Percentiles rank a stretch among this genome's conserved stretches.
phyloP scores from a whole-genome alignment of 306 rosid genomes.

The Sophora flavescens region DNA sequence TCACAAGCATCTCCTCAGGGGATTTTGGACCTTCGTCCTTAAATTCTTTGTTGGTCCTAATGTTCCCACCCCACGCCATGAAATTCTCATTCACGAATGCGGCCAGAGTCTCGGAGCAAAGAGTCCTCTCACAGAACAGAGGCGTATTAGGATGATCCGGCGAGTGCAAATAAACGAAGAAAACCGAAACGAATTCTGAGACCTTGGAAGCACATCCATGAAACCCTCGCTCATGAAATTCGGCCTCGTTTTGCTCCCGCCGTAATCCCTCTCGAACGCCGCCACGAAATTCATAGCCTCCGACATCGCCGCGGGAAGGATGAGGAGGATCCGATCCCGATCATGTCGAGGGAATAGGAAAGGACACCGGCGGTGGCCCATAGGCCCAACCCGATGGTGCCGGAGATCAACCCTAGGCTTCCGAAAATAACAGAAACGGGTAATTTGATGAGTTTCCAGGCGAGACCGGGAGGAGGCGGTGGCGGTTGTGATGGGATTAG shows the following conservation, averaged over 20 bases:
- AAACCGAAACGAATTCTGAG: too few relatives aligned
- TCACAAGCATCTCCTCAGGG: slow-evolving; percentile 82
- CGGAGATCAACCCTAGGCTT: slow-evolving; percentile 77
- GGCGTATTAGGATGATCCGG: too few relatives aligned
- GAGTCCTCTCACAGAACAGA: too few relatives aligned
- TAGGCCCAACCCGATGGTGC: slow-evolving; percentile 83
- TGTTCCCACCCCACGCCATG: slow-evolving; percentile 95
- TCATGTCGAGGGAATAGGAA: slow-evolving; percentile 82
- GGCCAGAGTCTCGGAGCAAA: slow-evolving; percentile 65
- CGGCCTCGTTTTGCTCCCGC: slow-evolving; percentile 50
- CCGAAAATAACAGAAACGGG: slow-evolving; percentile 90
- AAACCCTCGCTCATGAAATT: too few relatives aligned
- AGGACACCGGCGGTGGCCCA: slow-evolving; percentile 98
- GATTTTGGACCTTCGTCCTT: slow-evolving; percentile 94
- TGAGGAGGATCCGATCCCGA: slow-evolving; percentile 65
- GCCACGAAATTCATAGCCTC: slow-evolving; percentile 80
- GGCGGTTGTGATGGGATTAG: slow-evolving; percentile 37
- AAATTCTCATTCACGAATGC: slow-evolving; percentile 87
- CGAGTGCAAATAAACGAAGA: too few relatives aligned
- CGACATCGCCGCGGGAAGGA: slow-evolving; percentile 51
- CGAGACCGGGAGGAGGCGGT: slow-evolving; percentile 65
- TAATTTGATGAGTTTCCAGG: slow-evolving; percentile 78
- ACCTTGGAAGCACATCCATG: too few relatives aligned
- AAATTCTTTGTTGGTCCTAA: slow-evolving; percentile 90
- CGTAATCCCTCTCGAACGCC: slow-evolving; percentile 80